Conservation (phyloP, 1,139 yeast species). For the Suhomyces bribrorum region DNA sequence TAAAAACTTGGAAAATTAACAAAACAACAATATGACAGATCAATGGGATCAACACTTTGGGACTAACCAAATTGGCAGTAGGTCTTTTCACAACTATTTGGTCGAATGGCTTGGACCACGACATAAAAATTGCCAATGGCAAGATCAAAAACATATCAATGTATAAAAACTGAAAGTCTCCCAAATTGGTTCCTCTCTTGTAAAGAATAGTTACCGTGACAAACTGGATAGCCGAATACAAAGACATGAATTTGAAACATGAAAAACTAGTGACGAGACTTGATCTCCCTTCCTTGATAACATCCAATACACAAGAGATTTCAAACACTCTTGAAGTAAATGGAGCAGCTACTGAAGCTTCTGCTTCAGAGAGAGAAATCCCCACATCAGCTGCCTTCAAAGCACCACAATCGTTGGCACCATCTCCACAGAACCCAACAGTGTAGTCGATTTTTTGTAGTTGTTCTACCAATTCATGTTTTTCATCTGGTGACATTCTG, state of each 20-base stretch:
- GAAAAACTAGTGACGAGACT: constrained; percentile 93
- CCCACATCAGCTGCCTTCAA: constrained; percentile 97
- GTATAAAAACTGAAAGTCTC: constrained; percentile 96
- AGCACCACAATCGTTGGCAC: constrained; percentile 97
- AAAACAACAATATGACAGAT: constrained; percentile 68
- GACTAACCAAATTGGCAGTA: constrained; percentile 88
- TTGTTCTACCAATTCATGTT: constrained; percentile 90
- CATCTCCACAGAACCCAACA: constrained; percentile 98
- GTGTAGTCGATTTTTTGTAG: constrained; percentile 84
- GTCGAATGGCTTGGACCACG: constrained; percentile 86
- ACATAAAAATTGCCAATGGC: constrained; percentile 95
- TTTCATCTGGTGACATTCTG: constrained; percentile 98
- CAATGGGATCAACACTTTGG: constrained; percentile 80
- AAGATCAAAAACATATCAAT: constrained; percentile 86
- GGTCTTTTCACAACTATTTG: constrained; percentile 73
- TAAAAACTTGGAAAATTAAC: constrained; percentile 60
- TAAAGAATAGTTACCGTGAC: constrained; percentile 82
- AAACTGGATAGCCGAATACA: constrained; percentile 95
- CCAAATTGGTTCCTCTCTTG: constrained; percentile 86
- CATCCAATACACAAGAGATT: constrained; percentile 87
- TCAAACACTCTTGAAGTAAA: constrained; percentile 89
- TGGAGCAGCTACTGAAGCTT: constrained; percentile 98
- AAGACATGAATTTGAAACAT: constrained; percentile 96
- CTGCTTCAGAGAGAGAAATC: constrained; percentile 92
- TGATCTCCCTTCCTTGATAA: constrained; percentile 91